Conservation (phyloP, 2,329 filamentous ascomycete genomes). For the Diaporthe velutina region DNA sequence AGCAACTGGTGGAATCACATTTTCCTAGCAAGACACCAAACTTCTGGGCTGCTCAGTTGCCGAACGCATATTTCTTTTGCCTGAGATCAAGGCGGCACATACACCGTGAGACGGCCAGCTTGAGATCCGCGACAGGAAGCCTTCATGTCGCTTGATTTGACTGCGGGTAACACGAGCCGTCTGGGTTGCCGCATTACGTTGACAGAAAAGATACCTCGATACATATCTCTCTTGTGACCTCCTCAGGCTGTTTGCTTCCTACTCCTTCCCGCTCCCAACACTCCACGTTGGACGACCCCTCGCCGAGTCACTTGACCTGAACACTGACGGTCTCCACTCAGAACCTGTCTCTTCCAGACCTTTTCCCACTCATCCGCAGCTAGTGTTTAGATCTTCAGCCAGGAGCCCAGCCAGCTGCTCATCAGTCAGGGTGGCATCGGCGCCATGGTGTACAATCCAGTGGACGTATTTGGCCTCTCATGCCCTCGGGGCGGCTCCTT, state of each 20-base stretch:
- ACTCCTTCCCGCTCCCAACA: background rate
- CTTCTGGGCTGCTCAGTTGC: background rate
- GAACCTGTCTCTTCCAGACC: background rate
- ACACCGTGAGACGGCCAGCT: background rate
- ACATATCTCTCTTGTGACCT: background rate
- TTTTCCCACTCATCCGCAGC: background rate
- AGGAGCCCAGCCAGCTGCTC: background rate
- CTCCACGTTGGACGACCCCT: background rate
- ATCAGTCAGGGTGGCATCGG: background rate
- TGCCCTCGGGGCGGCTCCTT: conserved; percentile 51
- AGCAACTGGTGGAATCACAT: background rate
- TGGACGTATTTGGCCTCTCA: conserved; percentile 35
- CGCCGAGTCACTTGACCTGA: background rate
- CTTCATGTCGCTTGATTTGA: background rate
- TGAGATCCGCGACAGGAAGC: background rate
- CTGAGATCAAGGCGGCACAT: background rate
- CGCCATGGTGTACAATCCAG: conserved; percentile 14
- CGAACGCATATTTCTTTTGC: background rate
- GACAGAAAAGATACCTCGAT: background rate
- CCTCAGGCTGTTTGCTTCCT: conserved; percentile 14
- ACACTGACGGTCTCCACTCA: background rate
- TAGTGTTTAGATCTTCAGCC: background rate
- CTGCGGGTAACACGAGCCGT: background rate
- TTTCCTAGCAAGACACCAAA: background rate
- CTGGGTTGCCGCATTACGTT: background rate